Percentiles rank a stretch among this genome's conserved stretches.
phyloP scores from a whole-genome alignment of 352 stramenopile genomes.

The Vaucheria bursata region DNA sequence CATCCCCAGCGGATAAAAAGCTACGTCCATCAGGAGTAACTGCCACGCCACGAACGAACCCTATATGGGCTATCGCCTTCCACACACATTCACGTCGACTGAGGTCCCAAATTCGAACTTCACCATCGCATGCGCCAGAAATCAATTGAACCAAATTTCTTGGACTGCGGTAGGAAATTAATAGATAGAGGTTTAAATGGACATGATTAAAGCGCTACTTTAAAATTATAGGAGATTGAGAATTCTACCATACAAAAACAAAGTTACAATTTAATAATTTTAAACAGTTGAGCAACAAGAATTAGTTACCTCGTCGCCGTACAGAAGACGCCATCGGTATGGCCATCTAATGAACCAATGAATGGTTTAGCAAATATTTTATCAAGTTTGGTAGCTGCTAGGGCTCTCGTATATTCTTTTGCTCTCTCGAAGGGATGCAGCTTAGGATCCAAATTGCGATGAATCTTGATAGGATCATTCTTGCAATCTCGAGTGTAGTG shows the following conservation, averaged over 20 bases:
- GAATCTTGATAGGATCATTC: conserved; percentile 82
- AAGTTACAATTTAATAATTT: too few relatives aligned
- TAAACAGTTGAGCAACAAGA: too few relatives aligned
- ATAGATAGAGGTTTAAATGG: too few relatives aligned
- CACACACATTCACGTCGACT: conserved; percentile 81
- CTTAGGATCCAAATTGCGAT: conserved; percentile 89
- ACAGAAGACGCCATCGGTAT: conserved; percentile 89
- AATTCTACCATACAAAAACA: too few relatives aligned
- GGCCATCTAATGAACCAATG: conserved; percentile 87
- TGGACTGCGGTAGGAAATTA: too few relatives aligned
- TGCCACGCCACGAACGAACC: conserved; percentile 82
- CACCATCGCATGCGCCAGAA: conserved; percentile 71
- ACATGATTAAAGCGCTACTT: too few relatives aligned
- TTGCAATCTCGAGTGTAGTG: conserved; percentile 84
- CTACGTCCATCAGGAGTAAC: conserved; percentile 61
- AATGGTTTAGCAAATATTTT: conserved; percentile 98
- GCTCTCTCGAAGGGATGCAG: conserved; percentile 83
- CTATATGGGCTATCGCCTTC: conserved; percentile 77
- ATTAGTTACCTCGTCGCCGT: conserved; percentile 53
- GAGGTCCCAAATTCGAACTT: conserved; percentile 95
- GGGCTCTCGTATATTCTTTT: conserved; percentile 85
- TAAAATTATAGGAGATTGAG: too few relatives aligned
- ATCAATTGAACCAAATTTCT: conserved; percentile 75
- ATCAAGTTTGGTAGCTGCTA: conserved; percentile 96
- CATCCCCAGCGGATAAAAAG: conserved; percentile 87